Evolutionary conservation across 2,329 filamentous ascomycete genomes (phyloP).

Genomic region (Samsoniella hepiali): DNA sequence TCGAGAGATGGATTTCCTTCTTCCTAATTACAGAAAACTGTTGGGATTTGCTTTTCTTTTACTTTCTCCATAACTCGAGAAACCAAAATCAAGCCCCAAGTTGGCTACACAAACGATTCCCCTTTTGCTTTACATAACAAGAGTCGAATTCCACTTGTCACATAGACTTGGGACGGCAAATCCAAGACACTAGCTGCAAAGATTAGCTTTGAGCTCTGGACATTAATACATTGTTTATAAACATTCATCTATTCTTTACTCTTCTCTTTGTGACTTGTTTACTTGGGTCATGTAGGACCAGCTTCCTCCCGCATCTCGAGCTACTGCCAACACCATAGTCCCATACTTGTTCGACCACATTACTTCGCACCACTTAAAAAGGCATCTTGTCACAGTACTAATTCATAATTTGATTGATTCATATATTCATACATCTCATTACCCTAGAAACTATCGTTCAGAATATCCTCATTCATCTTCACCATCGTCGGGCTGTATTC

Average conservation of each 20-base stretch:
- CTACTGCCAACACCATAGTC: background rate
- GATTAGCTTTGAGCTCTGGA: slow-evolving; percentile 2
- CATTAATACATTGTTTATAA: background rate
- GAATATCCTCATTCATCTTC: slow-evolving; percentile 59
- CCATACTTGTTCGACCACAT: background rate
- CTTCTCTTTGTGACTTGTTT: background rate
- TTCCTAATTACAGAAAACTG: background rate
- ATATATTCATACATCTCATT: background rate
- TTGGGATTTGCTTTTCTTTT: background rate
- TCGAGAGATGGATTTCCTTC: background rate
- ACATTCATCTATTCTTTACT: background rate
- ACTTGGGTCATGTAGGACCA: background rate
- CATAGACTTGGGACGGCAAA: slow-evolving; percentile 7
- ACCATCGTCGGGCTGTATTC: slow-evolving; percentile 65
- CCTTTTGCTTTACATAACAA: slow-evolving; percentile 10
- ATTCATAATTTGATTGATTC: no score
- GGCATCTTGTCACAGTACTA: no score
- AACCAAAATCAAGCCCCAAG: slow-evolving; percentile 2
- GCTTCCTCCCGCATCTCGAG: background rate
- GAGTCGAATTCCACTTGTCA: slow-evolving; percentile 5
- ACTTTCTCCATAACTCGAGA: background rate
- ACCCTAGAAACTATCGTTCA: slow-evolving; percentile 59
- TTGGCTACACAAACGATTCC: slow-evolving; percentile 10
- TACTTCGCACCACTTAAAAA: background rate
- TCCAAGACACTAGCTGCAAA: slow-evolving; percentile 5